Base-by-base conservation (phyloP, 2,329 filamentous ascomycete species). In the Paecilomyces sp. region DNA sequence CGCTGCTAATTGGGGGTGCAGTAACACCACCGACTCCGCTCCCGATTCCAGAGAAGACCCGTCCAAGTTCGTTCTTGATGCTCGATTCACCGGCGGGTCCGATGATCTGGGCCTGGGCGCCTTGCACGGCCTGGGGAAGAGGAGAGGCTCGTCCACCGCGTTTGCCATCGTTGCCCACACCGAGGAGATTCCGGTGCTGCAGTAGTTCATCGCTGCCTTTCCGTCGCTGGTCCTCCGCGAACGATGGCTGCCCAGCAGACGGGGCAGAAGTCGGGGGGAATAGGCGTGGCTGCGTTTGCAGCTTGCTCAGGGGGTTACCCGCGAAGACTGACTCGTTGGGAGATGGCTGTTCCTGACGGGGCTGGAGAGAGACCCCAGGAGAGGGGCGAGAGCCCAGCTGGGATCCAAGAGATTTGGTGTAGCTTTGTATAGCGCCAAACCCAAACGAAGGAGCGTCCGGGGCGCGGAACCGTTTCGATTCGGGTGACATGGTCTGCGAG, bases 21-120 rank as follows among this genome's bases (percentile, higher is more conserved):
- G 80, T 80, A 30, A 77, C 76, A 63, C 80, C 81, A 31, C 85
- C 84, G 18, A 88, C 80, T 36, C 87, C 87, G 71, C 85, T 87
- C 15, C 87, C 92, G 65, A 97, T 91, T n/a, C 93, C 93, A 18
- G 91, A 91, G 75, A 96, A 97, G 82, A 97, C 96, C 63, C 91
- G 88, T 30, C 92, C 92, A 71, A 97, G 92, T 72, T 97, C 93
- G 71, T 88, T 95, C 80, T 97, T 96, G 70, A 97, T 96, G 52
- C 89, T 89, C 11, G 91, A 89, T 72, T 96, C 92, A 15, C 88
- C 89, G 13, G 87, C 85, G 5, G 91, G 90, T 3, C 89, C 90
- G 57, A 89, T 83, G 47, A 89, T 84, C 67, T 92, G 89, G 15
- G 88, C 86, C 72, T 96, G 92, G 1, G 90, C 92, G 24, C 93